Conservation (phyloP, 768 basidiomycete genomes). For the Tricholoma furcatifolium region DNA sequence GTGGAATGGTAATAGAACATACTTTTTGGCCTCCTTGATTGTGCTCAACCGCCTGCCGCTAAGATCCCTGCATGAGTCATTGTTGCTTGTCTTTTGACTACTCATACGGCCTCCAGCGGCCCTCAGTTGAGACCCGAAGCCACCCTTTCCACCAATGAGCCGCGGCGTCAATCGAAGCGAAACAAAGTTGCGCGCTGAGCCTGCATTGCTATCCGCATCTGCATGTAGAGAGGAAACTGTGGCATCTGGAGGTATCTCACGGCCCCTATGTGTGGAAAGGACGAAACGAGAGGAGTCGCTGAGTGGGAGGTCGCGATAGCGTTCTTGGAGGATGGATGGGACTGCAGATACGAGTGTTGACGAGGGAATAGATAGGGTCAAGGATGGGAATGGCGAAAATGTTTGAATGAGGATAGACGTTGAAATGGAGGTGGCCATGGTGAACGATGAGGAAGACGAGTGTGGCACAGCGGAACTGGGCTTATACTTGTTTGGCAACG, state of each 20-base stretch:
- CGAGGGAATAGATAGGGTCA: conserved; percentile 30
- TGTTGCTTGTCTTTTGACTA: conserved; percentile 92
- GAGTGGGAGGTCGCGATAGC: conserved; percentile 35
- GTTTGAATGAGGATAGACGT: conserved; percentile 38
- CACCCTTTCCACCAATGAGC: conserved; percentile 91
- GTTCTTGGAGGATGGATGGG: conserved; percentile 29
- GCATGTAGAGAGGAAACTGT: conserved; percentile 26
- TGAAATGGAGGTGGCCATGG: conserved; percentile 13
- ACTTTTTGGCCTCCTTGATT: conserved; percentile 96
- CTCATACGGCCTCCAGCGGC: conserved; percentile 98
- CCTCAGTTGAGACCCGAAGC: conserved; percentile 93
- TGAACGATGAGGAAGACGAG: conserved; percentile 2
- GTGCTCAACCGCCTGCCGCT: conserved; percentile 88
- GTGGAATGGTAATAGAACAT: conserved; percentile 21
- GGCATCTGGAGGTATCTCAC: conserved; percentile 24
- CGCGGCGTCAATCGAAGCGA: conserved; percentile 72
- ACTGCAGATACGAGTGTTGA: conserved; percentile 28
- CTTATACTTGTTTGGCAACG: background rate
- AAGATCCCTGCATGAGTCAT: conserved; percentile 92
- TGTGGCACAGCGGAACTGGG: background rate
- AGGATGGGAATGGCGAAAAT: conserved; percentile 38
- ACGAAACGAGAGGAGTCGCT: conserved; percentile 26
- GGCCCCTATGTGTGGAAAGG: conserved; percentile 39
- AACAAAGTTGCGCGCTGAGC: conserved; percentile 38
- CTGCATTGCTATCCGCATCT: conserved; percentile 10